A percentile compares a stretch with the other conserved stretches of the same genome.
Evolutionary conservation across 2,329 filamentous ascomycete genomes (phyloP).

Genomic region (Colletotrichum melonis): DNA sequence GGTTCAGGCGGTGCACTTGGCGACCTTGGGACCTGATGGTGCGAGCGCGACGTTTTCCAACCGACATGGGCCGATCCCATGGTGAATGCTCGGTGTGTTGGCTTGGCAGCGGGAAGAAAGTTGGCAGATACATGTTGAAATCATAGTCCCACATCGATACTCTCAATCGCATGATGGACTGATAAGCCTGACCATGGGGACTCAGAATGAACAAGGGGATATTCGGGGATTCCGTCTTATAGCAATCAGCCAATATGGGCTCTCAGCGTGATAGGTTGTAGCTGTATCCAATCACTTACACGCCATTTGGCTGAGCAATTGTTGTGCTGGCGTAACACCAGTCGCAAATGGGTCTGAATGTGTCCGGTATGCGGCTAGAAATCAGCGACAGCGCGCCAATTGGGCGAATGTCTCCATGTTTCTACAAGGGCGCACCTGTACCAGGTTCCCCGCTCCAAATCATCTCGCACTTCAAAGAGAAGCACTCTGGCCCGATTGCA

Average conservation of each 20-base stretch:
- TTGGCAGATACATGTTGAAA: background rate
- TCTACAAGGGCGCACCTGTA: background rate
- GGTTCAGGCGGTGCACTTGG: constrained; percentile 18
- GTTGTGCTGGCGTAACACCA: background rate
- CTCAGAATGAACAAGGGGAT: too few relatives aligned
- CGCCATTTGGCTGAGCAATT: too few relatives aligned
- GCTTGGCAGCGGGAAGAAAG: background rate
- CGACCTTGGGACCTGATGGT: constrained; percentile 21
- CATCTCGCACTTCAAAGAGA: background rate
- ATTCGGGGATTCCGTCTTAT: too few relatives aligned
- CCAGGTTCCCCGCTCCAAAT: background rate
- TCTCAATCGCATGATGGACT: too few relatives aligned
- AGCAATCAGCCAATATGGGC: too few relatives aligned
- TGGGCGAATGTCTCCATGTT: background rate
- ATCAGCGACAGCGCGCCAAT: background rate
- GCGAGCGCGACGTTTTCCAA: constrained; percentile 14
- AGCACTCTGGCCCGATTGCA: background rate
- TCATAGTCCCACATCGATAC: background rate
- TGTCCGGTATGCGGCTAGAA: background rate
- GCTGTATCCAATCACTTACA: too few relatives aligned
- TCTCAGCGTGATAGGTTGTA: too few relatives aligned
- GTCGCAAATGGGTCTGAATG: background rate
- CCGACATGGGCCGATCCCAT: constrained; percentile 7
- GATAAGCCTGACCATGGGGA: too few relatives aligned
- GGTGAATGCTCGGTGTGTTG: background rate